Evolutionary conservation across 306 rosid genomes (phyloP), one percentile per base, ranked within the genome.

Genomic region (Trichosanthes truncata): DNA sequence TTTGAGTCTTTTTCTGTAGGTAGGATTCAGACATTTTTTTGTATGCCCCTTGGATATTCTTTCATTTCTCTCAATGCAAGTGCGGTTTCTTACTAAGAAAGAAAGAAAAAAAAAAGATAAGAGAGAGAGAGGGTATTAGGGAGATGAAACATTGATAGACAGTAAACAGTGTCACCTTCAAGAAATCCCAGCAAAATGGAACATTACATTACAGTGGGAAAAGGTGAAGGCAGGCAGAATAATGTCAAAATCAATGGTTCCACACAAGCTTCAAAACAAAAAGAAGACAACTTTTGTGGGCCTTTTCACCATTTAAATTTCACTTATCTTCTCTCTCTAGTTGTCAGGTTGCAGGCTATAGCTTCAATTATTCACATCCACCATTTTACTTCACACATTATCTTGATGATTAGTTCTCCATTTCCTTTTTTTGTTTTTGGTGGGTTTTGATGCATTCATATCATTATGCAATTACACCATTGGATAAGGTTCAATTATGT

Each of bases 171-270:
- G 78, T 15, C 26, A 48, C 12, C 26, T 74, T 46, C 4, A 74
- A 49, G 23, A 49, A 74, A 74, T 74, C 61, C 60, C 26, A 74
- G 78, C 78, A 48, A 74, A 48, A 74, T 74, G 60, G 78, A 74
- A 49, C 29, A 74, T 72, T 17, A 26, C 13, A 13, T 25, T 45
- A 46, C 9, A 25, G 61, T 68, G 78, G 38, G 57, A 49, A 74
- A 72, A 74, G 43, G 45, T 26, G 78, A 41, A 74, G 78, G 78
- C 63, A 74, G 63, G 63, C 48, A 74, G 78, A 74, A 74, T 74
- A 10, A 74, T 74, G 78, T 74, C 78, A 17, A 31, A 74, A 74
- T 74, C 78, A 74, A 31, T 20, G 63, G 78, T 52, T 51, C 62
- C 6, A 52, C 43, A 53, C 45, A 74, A 74, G 62, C 48, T 49